A percentile compares a stretch with the other conserved stretches of the same genome.
phyloP scores from a whole-genome alignment of 371 early-diverging fungal genomes.

The Mortierella sp. region DNA sequence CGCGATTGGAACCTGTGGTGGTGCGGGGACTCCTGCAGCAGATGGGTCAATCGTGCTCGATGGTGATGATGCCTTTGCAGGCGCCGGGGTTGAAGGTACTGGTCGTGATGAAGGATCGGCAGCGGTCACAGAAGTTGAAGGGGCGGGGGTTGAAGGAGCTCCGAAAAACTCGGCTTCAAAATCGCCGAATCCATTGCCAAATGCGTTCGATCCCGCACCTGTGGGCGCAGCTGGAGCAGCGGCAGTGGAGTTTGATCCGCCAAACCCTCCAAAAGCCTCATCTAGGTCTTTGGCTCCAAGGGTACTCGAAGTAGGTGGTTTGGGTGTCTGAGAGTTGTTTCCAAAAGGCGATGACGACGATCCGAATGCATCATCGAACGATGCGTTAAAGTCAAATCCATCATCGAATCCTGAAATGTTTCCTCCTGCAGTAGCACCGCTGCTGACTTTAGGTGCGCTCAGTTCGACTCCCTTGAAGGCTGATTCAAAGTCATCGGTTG shows the following conservation, averaged over 20 bases:
- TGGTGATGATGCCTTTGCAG: slow-evolving; percentile 1
- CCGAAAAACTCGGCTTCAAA: slow-evolving; percentile 40
- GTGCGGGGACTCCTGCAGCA: slow-evolving; percentile 10
- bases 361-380: slow-evolving; percentile 51
- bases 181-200: slow-evolving; percentile 28
- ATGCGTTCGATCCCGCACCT: slow-evolving; percentile 4
- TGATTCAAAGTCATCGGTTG: slow-evolving; percentile 43
- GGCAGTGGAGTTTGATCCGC: not conserved
- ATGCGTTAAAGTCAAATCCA: slow-evolving; percentile 47
- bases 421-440: slow-evolving; percentile 1
- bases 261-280: slow-evolving; percentile 49
- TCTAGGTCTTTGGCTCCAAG: slow-evolving; percentile 30
- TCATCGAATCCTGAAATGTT: slow-evolving; percentile 42
- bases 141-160: no score
- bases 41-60: not conserved
- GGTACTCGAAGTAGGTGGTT: slow-evolving; percentile 8
- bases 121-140: no score
- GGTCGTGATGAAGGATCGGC: not conserved
- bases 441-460: slow-evolving; percentile 39
- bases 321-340: slow-evolving; percentile 1
- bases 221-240: not conserved
- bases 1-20: slow-evolving; percentile 30
- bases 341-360: slow-evolving; percentile 16
- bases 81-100: not conserved
- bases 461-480: slow-evolving; percentile 49